phyloP scores from a whole-genome alignment of 192 early-diverging fungal genomes.

The Entomortierella parvispora region DNA sequence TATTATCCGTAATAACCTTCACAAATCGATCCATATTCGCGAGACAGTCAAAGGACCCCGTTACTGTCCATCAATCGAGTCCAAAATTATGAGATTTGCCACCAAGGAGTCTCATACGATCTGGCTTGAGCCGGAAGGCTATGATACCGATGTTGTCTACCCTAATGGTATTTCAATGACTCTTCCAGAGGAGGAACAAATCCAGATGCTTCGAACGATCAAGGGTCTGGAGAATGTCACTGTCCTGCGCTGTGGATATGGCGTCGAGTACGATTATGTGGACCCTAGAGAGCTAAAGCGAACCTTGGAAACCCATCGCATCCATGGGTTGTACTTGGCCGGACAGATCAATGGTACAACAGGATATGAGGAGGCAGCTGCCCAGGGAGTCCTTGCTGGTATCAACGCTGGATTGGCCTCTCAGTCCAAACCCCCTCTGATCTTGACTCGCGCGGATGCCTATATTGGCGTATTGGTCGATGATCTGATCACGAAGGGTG shows the following conservation, averaged over 20 bases:
- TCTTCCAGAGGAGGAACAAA: conserved; percentile 81
- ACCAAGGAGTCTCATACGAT: conserved; percentile 73
- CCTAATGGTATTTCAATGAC: conserved; percentile 90
- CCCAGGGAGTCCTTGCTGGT: conserved; percentile 82
- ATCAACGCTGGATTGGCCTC: conserved; percentile 78
- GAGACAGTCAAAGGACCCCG: conserved; percentile 85
- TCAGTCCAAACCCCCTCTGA: conserved; percentile 62
- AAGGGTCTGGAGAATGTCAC: conserved; percentile 78
- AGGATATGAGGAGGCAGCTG: conserved; percentile 86
- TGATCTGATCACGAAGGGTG: conserved; percentile 83
- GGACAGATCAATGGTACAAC: conserved; percentile 93
- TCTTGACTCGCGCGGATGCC: conserved; percentile 78
- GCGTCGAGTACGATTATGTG: conserved; percentile 89
- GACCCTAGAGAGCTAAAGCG: conserved; percentile 83
- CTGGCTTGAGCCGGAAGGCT: conserved; percentile 86
- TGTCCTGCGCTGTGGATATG: conserved; percentile 74
- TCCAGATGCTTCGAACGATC: conserved; percentile 74
- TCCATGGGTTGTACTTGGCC: conserved; percentile 79
- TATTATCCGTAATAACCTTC: conserved; percentile 76
- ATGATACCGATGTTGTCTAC: conserved; percentile 76
- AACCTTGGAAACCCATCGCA: conserved; percentile 82
- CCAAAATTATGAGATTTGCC: conserved; percentile 80
- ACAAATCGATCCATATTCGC: conserved; percentile 83
- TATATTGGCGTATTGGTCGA: conserved; percentile 88
- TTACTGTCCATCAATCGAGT: conserved; percentile 87